phyloP scores from a whole-genome alignment of 768 basidiomycete species.

The Fomitopsis pulvina region DNA sequence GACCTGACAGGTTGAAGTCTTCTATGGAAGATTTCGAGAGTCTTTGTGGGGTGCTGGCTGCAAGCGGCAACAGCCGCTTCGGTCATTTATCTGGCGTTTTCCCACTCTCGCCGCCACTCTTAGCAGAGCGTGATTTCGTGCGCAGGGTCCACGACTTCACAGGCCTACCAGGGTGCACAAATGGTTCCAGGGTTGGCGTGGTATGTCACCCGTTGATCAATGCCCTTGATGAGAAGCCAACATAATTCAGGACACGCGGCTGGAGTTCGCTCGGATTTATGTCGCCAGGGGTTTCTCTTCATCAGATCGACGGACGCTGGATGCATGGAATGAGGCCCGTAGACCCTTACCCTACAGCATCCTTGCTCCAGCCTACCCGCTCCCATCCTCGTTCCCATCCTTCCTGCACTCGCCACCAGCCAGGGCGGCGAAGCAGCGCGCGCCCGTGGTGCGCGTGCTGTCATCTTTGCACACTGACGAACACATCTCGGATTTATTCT shows the following conservation, averaged over 20 bases:
- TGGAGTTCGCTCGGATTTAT: slow-evolving; percentile 37
- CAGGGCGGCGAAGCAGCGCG: slow-evolving; percentile 11
- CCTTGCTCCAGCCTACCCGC: slow-evolving; percentile 46
- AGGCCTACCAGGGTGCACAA: not conserved
- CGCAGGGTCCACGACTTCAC: slow-evolving; percentile 16
- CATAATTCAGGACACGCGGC: slow-evolving; percentile 3
- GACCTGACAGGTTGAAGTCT: slow-evolving; percentile 27
- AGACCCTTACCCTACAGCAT: slow-evolving; percentile 34
- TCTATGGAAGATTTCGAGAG: slow-evolving; percentile 35
- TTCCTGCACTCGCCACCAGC: slow-evolving; percentile 27
- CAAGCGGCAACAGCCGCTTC: slow-evolving; percentile 47
- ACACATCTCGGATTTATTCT: slow-evolving; percentile 36
- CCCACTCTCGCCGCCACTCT: slow-evolving; percentile 27
- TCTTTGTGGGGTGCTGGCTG: slow-evolving; percentile 43
- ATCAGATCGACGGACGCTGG: slow-evolving; percentile 28
- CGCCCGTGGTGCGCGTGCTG: slow-evolving; percentile 21
- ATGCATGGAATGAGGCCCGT: slow-evolving; percentile 31
- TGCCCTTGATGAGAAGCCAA: not conserved
- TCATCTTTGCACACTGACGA: slow-evolving; percentile 42
- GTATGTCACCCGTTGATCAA: not conserved
- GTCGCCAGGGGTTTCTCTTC: slow-evolving; percentile 56
- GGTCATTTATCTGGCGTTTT: slow-evolving; percentile 50
- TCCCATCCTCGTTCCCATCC: slow-evolving; percentile 54
- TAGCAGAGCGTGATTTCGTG: slow-evolving; percentile 4
- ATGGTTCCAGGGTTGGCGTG: not conserved